Evolutionary conservation across 768 basidiomycete genomes (phyloP), one percentile per base, ranked within the genome.

Genomic region (Solioccasus polychromus): DNA sequence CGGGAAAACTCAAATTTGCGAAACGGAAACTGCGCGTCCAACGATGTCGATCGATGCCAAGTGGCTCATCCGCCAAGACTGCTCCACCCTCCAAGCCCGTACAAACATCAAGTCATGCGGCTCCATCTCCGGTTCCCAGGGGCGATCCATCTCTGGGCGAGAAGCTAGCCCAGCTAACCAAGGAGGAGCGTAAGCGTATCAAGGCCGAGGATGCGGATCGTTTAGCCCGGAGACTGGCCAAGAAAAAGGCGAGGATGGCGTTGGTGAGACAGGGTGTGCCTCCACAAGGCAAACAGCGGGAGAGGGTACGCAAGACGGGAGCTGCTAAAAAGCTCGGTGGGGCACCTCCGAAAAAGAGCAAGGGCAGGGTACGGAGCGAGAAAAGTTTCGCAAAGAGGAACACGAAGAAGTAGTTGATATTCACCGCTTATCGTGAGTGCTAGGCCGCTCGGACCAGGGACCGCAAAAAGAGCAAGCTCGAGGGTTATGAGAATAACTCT

Each of bases 11-110:
- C 63, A 92, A 88, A 62, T 92, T 97, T 60, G 91, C 90, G 15
- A 96, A 95, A 64, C 89, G 92, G 53, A 92, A 85, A 57, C 74
- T 97, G 3, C 85, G 95, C 18, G 82, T 97, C 3, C 88, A 97
- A 60, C 80, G 88, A 29, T 97, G 92, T 72, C 95, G 92, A 64
- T 82, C 80, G n/a, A 40, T 80, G 19, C 70, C 78, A 17, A 72
- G 78, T n/a, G 29, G 46, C 3, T 22, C 61, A 2, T 48, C 65
- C n/a, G 53, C 60, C 18, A 49, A 53, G n/a, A 42, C 18, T 1
- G 35, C 41, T 9, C 19, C 50, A 2, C 26, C 35, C 3, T 26
- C 49, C 7, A 51, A 62, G 42, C 11, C 26, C 8, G 20, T 23
- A 12, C 40, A 19, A 5, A 35, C 38, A 44, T 45, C 47, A 42